Percentiles rank a stretch among this genome's conserved stretches.
Conservation (phyloP, 116 monocot genomes). For the Dioscorea cayenensis region DNA sequence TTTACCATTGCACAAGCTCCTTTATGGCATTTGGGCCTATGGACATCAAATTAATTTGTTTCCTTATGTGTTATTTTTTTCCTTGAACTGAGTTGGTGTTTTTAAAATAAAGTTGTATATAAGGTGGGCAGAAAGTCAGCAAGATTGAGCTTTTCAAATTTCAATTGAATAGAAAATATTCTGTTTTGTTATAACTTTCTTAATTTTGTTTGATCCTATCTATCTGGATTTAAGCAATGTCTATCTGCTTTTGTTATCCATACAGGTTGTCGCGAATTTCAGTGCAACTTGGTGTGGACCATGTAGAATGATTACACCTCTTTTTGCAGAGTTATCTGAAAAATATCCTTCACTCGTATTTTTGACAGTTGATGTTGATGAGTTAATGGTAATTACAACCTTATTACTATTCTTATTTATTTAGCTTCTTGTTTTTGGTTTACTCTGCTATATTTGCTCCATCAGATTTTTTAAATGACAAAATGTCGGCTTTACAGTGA, state of each 20-base stretch:
- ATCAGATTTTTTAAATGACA: neutral
- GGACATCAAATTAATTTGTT: neutral
- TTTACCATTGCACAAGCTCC: neutral
- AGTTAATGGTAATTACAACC: constrained; percentile 35
- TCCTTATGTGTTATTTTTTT: neutral
- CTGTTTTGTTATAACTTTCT: no score
- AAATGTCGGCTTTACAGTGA: no score
- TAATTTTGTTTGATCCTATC: no score
- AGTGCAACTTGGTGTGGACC: constrained; percentile 93
- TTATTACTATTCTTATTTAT: neutral
- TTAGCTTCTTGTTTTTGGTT: neutral
- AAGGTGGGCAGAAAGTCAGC: neutral
- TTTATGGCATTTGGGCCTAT: neutral
- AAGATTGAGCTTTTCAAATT: no score
- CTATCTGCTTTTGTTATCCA: neutral
- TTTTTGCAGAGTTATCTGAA: constrained; percentile 57
- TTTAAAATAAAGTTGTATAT: neutral
- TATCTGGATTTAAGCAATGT: no score
- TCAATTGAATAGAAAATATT: no score
- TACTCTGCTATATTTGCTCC: neutral
- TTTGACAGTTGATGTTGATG: constrained; percentile 72
- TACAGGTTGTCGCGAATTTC: constrained; percentile 85
- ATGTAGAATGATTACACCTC: constrained; percentile 33
- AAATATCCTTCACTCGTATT: constrained; percentile 69
- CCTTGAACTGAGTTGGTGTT: neutral